phyloP scores from a whole-genome alignment of 805 yeast species.

The Candida maris region DNA sequence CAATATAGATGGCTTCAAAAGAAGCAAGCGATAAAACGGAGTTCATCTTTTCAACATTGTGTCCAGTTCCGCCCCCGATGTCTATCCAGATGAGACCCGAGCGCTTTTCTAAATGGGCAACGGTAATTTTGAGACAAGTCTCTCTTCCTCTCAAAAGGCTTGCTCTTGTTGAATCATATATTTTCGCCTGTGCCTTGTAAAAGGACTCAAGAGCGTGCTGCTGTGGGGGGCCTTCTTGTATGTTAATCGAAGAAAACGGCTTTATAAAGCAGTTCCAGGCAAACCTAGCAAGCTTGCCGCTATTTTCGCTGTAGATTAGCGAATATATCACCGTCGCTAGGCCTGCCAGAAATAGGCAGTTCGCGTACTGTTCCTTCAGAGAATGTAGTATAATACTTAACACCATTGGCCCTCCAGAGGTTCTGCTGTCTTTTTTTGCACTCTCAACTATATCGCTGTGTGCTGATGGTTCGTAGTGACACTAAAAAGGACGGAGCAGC shows the following conservation, averaged over 20 bases:
- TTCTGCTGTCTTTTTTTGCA: no score
- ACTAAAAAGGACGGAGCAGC: no score
- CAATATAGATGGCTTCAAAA: conserved; percentile 65
- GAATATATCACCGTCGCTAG: conserved; percentile 3
- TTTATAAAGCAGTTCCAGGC: conserved; percentile 55
- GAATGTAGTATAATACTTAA: no score
- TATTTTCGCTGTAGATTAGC: conserved; percentile 9
- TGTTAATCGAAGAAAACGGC: conserved; percentile 41
- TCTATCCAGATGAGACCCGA: conserved; percentile 65
- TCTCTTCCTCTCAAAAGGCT: conserved; percentile 68
- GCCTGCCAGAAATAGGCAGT: conserved; percentile 3
- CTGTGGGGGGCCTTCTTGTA: conserved; percentile 38
- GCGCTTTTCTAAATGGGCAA: conserved; percentile 46
- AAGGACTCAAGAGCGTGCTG: conserved; percentile 64
- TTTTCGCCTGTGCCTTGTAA: conserved; percentile 71
- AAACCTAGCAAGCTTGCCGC: conserved; percentile 25
- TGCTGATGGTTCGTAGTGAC: no score
- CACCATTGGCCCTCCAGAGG: no score
- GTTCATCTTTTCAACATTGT: conserved; percentile 76
- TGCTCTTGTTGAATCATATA: conserved; percentile 71
- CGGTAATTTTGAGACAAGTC: conserved; percentile 56
- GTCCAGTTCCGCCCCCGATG: conserved; percentile 86
- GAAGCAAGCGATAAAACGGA: conserved; percentile 42
- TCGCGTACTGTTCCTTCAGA: no score
- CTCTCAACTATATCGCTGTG: no score